These are phyloP conservation scores for Geopyxis carbonaria DNA, from an alignment of 495 filamentous ascomycete species.

Conservation along the genomic window DNA sequence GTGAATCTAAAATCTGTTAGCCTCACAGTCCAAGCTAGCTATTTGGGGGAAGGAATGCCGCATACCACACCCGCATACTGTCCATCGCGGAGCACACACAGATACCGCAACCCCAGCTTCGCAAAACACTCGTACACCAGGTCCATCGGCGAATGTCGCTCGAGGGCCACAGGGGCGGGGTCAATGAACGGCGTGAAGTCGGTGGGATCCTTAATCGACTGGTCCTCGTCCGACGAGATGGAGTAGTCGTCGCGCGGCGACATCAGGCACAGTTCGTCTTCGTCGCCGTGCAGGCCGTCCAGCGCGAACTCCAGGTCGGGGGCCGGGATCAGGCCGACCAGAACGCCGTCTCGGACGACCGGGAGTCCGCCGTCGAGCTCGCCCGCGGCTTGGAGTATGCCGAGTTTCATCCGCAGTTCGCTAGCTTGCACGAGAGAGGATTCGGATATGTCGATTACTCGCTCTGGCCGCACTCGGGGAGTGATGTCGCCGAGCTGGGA, in stretches of 20 bases:
- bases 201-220: conserved; percentile 41
- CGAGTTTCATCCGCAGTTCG: conserved; percentile 60
- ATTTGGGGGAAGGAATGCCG: conserved; percentile 1
- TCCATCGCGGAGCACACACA: conserved; percentile 74
- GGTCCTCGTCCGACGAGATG: conserved; percentile 31
- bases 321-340: conserved; percentile 81
- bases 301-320: conserved; percentile 90
- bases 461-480: conserved; percentile 48
- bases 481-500: conserved; percentile 73
- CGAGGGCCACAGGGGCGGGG: conserved; percentile 71
- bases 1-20: conserved; percentile 42
- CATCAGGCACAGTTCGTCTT: conserved; percentile 63
- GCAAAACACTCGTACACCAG: conserved; percentile 93
- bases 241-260: conserved; percentile 33
- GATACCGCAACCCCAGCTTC: conserved; percentile 80
- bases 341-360: conserved; percentile 58
- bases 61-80: conserved; percentile 73
- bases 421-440: conserved; percentile 61
- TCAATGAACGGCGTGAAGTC: conserved; percentile 90
- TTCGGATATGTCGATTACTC: conserved; percentile 72
- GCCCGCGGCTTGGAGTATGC: conserved; percentile 63
- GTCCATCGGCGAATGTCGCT: conserved; percentile 83
- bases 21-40: not conserved
- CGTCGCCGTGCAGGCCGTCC: conserved; percentile 61
- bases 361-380: conserved; percentile 87